A percentile compares a stretch with the other conserved stretches of the same genome.
These are phyloP conservation scores for Diaporthe nobilis DNA, from an alignment of 2,329 filamentous ascomycete genomes.

Conservation along the genomic window DNA sequence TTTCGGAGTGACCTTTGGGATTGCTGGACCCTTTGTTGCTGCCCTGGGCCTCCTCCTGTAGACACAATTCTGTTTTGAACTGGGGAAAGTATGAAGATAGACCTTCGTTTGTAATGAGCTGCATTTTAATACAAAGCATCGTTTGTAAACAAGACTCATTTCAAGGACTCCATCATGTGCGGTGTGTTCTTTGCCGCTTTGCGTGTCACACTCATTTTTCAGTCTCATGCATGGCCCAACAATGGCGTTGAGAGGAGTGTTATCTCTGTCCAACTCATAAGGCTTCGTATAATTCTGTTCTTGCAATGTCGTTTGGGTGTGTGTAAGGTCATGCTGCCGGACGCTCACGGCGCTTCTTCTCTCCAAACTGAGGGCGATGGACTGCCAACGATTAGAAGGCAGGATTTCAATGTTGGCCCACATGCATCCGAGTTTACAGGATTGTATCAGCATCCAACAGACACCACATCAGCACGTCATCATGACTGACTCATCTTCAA, in stretches of 20 bases:
- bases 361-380: not conserved
- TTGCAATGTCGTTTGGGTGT: no score
- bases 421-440: not conserved
- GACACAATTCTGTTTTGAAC: not conserved
- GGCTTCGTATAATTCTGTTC: not conserved
- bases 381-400: not conserved
- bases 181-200: not conserved
- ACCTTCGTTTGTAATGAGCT: not conserved
- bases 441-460: not conserved
- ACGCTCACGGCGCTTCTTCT: no score
- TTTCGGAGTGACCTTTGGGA: slow-evolving; percentile 35
- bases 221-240: not conserved
- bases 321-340: no score
- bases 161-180: not conserved
- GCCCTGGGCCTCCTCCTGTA: slow-evolving; percentile 5
- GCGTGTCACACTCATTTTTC: not conserved
- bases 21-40: slow-evolving; percentile 27
- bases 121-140: not conserved
- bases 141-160: not conserved
- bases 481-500: not conserved
- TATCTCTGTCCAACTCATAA: not conserved
- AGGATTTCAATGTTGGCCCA: not conserved
- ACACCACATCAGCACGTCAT: slow-evolving; percentile 2
- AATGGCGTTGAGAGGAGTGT: not conserved
- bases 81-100: not conserved